Conservation (phyloP, 2,329 filamentous ascomycete genomes). For the Davidsoniella neocaledoniae region DNA sequence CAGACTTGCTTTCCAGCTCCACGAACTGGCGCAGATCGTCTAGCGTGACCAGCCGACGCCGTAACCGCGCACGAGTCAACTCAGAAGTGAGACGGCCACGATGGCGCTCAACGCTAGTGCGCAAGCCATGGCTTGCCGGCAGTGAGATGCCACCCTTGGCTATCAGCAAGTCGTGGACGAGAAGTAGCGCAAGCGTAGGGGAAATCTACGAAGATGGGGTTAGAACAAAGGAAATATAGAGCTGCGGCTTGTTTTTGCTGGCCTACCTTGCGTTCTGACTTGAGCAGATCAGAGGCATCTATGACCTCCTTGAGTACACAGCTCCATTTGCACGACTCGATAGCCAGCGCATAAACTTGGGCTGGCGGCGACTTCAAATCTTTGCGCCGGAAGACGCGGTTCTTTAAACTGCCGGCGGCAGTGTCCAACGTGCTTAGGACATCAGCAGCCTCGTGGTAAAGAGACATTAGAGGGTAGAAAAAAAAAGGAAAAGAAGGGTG, state of each 20-base stretch:
- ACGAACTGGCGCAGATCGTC: constrained; percentile 47
- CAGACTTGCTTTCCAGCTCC: constrained; percentile 30
- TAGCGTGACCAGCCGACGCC: constrained; percentile 50
- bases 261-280: constrained; percentile 67
- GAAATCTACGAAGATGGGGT: constrained; percentile 42
- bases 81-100: constrained; percentile 68
- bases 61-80: constrained; percentile 61
- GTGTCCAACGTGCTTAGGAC: constrained; percentile 42
- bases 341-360: constrained; percentile 73
- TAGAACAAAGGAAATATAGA: constrained; percentile 13
- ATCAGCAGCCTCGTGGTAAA: constrained; percentile 81
- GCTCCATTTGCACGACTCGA: constrained; percentile 86
- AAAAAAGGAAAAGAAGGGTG: background rate
- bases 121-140: constrained; percentile 60
- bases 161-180: constrained; percentile 74
- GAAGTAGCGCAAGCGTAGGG: constrained; percentile 60
- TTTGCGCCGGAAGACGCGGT: constrained; percentile 61
- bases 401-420: constrained; percentile 75
- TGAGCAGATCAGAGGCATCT: constrained; percentile 58
- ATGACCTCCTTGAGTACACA: constrained; percentile 74
- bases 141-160: constrained; percentile 70
- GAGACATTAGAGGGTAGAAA: constrained; percentile 46
- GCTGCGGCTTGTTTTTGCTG: background rate
- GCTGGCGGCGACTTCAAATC: constrained; percentile 59
- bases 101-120: constrained; percentile 60